Evolutionary conservation across 2,329 filamentous ascomycete species (phyloP), one percentile per base, ranked within the genome.

Genomic region (Talaromyces pinophilus): DNA sequence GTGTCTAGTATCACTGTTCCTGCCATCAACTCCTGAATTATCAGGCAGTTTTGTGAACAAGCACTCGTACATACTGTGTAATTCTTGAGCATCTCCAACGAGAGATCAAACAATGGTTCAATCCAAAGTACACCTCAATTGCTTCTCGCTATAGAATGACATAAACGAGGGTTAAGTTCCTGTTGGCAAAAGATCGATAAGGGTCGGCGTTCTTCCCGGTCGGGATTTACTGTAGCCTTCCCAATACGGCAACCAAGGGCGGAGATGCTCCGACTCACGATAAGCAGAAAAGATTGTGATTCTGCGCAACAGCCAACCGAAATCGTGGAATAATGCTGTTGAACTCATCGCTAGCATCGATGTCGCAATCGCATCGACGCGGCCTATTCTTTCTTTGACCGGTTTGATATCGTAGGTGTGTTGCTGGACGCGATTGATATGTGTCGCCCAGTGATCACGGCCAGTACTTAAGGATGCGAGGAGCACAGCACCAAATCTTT

Each of bases 261-360:
- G 54, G 54, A 59, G 54, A 17, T 38, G 54, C 54, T 59, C 54
- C 54, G 35, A 59, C n/a, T 33, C 54, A 25, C 33, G 19, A 59
- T 13, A 38, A 57, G 15, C 52, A 19, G 17, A 28, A 28, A 19
- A 38, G 7, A 35, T n/a, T 3, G n/a, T 40, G 30, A 59, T 22
- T 11, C 15, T 59, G 8, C 33, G 35, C 33, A 42, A 25, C 33
- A 30, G 35, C 33, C 54, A 59, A 59, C 54, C 8, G 54, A 28
- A 59, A 59, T 33, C n/a, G n/a, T 40, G 10, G n/a, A 40, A 59
- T 40, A 7, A 59, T 25, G n/a, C 19, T 25, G 30, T 55, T 55
- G 28, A 22, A 55, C 25, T 55, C 28, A 55, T 55, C 28, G 11
- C 19, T 40, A 57, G 13, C 8, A 5, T 57, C 28, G 33, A 59